Evolutionary conservation across 768 basidiomycete species (phyloP).

Genomic region (Hemileccinum rubropunctum): DNA sequence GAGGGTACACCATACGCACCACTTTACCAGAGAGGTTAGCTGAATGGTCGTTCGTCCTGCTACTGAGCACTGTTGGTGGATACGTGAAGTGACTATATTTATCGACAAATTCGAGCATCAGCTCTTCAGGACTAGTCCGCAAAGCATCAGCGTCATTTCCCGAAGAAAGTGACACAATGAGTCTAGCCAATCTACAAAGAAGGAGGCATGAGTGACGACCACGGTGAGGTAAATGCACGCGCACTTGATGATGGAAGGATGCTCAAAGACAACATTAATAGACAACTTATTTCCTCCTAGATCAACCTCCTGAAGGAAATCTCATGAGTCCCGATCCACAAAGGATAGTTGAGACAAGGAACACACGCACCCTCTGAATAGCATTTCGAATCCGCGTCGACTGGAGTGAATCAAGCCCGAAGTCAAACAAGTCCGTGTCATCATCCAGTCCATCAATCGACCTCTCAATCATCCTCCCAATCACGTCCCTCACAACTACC

Average conservation of each 20-base stretch:
- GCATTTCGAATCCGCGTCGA: constrained; percentile 49
- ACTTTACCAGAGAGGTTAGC: constrained; percentile 8
- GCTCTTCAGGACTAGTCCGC: constrained; percentile 31
- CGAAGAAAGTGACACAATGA: constrained; percentile 35
- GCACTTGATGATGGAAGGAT: constrained; percentile 42
- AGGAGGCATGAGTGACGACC: constrained; percentile 1
- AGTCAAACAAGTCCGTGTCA: constrained; percentile 41
- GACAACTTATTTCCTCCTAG: constrained; percentile 21
- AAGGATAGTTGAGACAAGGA: constrained; percentile 1
- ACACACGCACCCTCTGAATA: constrained; percentile 36
- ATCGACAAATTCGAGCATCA: constrained; percentile 46
- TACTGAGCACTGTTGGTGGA: neutral
- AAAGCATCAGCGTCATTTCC: constrained; percentile 25
- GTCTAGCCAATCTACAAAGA: constrained; percentile 32
- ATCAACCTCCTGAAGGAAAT: constrained; percentile 30
- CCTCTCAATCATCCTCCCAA: constrained; percentile 21
- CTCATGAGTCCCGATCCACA: too few species aligned
- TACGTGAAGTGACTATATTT: constrained; percentile 32
- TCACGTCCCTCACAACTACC: constrained; percentile 11
- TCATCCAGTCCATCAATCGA: constrained; percentile 15
- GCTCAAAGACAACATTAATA: constrained; percentile 45
- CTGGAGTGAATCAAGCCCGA: constrained; percentile 54
- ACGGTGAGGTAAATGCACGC: neutral
- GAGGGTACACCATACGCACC: constrained; percentile 3
- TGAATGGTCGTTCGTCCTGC: constrained; percentile 11